Percentiles rank a stretch among this genome's conserved stretches.
These are phyloP conservation scores for Phytophthora pluvialis DNA, from an alignment of 352 stramenopile genomes.

Conservation along the genomic window DNA sequence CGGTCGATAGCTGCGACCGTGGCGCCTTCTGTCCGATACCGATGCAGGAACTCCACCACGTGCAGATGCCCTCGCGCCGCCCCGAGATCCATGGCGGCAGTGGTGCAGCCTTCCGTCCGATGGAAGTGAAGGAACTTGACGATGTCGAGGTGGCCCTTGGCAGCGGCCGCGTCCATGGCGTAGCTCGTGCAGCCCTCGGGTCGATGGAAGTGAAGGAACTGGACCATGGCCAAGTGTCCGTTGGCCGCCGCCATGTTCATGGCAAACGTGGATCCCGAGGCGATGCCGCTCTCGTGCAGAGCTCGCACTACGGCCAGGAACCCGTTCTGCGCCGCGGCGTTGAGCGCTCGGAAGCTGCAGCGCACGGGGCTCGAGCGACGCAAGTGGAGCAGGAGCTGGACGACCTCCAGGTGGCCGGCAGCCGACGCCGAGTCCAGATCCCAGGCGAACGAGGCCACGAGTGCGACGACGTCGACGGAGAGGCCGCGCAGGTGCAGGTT, in stretches of 20 bases:
- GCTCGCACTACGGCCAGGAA: constrained; percentile 25
- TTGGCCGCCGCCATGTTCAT: constrained; percentile 46
- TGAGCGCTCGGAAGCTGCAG: constrained; percentile 29
- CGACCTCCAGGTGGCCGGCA: constrained; percentile 30
- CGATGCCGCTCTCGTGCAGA: constrained; percentile 19
- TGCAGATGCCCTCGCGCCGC: constrained; percentile 38
- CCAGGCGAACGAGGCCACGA: constrained; percentile 43
- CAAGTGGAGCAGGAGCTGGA: constrained; percentile 27
- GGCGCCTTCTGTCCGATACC: constrained; percentile 33
- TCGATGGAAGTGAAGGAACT: constrained; percentile 45
- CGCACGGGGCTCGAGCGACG: constrained; percentile 11
- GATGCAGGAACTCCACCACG: constrained; percentile 48
- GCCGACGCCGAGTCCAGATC: constrained; percentile 35
- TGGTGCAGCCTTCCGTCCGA: constrained; percentile 39
- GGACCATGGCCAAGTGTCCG: constrained; percentile 31
- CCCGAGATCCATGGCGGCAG: constrained; percentile 42
- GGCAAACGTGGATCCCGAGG: constrained; percentile 30
- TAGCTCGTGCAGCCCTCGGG: constrained; percentile 45
- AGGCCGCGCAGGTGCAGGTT: constrained; percentile 13
- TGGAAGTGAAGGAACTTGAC: constrained; percentile 50
- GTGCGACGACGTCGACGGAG: constrained; percentile 30
- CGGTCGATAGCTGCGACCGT: constrained; percentile 50
- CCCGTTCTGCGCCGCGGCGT: constrained; percentile 29
- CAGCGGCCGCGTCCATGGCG: constrained; percentile 49
- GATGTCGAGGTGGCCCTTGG: constrained; percentile 38